Percentiles rank a stretch among this genome's conserved stretches.
Conservation (phyloP, 768 basidiomycete genomes). For the Calocera viscosa region DNA sequence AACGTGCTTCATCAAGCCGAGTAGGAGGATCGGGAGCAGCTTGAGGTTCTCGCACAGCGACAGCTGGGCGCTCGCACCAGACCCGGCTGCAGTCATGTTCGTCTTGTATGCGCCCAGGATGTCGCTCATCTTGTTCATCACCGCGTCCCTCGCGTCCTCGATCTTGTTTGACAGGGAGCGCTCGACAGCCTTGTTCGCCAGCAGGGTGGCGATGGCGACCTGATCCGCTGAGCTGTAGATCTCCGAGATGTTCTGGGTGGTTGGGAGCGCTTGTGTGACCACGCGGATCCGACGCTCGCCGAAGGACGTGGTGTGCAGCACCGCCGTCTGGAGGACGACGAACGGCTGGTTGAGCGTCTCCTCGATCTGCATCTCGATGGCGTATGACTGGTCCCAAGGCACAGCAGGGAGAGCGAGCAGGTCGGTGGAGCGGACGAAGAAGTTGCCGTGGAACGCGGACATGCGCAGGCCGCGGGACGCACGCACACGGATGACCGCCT, state of each 20-base stretch:
- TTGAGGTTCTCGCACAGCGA: conserved; percentile 88
- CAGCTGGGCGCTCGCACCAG: conserved; percentile 87
- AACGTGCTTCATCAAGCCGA: conserved; percentile 91
- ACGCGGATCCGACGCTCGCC: conserved; percentile 91
- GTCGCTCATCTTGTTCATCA: conserved; percentile 72
- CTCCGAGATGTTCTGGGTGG: conserved; percentile 77
- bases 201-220: conserved; percentile 66
- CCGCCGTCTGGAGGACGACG: conserved; percentile 88
- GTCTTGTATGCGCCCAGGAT: conserved; percentile 82
- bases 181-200: conserved; percentile 90
- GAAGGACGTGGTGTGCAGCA: conserved; percentile 87
- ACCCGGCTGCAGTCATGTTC: conserved; percentile 88
- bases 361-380: conserved; percentile 90
- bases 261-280: conserved; percentile 74
- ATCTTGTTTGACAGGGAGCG: conserved; percentile 70
- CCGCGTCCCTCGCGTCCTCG: conserved; percentile 78
- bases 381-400: conserved; percentile 91
- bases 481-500: conserved; percentile 95
- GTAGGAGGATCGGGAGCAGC: conserved; percentile 79
- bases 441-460: conserved; percentile 97
- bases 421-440: conserved; percentile 95
- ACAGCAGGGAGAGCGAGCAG: conserved; percentile 91
- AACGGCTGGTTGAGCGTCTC: conserved; percentile 83
- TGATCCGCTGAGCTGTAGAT: conserved; percentile 85
- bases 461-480: conserved; percentile 92